phyloP scores from a whole-genome alignment of 768 basidiomycete species.

The Pulveroboletus frians region DNA sequence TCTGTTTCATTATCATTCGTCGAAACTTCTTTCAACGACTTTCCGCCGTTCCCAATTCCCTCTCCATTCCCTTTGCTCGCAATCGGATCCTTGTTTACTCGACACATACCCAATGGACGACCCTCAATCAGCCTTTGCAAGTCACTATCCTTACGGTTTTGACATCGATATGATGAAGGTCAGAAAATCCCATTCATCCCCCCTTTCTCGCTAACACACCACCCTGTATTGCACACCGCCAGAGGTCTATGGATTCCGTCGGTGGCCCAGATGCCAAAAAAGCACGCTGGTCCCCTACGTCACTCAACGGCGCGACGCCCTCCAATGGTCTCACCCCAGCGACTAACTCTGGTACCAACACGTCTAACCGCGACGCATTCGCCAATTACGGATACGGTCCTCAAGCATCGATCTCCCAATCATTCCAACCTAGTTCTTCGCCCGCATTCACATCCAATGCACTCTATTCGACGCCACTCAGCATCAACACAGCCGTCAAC shows the following conservation, averaged over 20 bases:
- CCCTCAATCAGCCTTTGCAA: constrained; percentile 62
- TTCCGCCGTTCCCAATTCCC: constrained; percentile 47
- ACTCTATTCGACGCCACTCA: constrained; percentile 69
- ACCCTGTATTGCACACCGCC: constrained; percentile 2
- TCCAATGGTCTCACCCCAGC: constrained; percentile 34
- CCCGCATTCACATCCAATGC: constrained; percentile 50
- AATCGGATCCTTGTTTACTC: constrained; percentile 22
- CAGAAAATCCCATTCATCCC: constrained; percentile 11
- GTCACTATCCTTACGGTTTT: constrained; percentile 70
- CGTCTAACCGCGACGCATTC: constrained; percentile 60
- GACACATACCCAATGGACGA: constrained; percentile 57
- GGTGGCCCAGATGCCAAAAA: constrained; percentile 85
- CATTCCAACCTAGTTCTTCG: constrained; percentile 43
- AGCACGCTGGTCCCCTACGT: constrained; percentile 81
- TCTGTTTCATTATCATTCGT: constrained; percentile 41
- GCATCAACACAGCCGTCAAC: constrained; percentile 54
- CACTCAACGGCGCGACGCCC: constrained; percentile 34
- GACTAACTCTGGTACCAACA: constrained; percentile 34
- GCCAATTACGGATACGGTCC: constrained; percentile 87
- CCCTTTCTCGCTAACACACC: constrained; percentile 1
- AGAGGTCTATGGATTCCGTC: constrained; percentile 84
- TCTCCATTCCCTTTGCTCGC: constrained; percentile 34
- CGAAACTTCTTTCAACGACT: constrained; percentile 33
- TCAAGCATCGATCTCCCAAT: constrained; percentile 59
- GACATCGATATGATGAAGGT: constrained; percentile 95